These are phyloP conservation scores for Gryganskiella cystojenkinii DNA, from an alignment of 192 early-diverging fungal species.

Conservation along the genomic window DNA sequence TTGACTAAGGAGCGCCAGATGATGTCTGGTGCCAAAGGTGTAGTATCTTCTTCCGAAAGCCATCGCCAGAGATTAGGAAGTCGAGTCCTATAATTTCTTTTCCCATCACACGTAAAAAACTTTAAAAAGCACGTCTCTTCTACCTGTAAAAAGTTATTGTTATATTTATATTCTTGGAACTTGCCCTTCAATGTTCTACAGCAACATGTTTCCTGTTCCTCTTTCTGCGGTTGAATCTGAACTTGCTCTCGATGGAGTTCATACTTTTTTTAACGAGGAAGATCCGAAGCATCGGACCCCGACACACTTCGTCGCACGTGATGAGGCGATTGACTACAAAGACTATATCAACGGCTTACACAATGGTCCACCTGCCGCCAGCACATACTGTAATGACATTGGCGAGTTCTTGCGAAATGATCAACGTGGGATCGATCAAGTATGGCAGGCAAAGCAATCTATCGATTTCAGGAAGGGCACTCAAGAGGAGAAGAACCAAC, in stretches of 20 bases:
- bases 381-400: not conserved
- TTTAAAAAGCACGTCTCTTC: not conserved
- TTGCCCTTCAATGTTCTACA: not conserved
- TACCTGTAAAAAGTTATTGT: not conserved
- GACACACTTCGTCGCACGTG: not conserved
- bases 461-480: not conserved
- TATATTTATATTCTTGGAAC: no score
- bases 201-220: not conserved
- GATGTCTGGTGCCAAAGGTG: constrained; percentile 16
- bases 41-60: constrained; percentile 15
- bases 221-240: not conserved
- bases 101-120: not conserved
- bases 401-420: not conserved
- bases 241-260: constrained; percentile 2
- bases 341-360: constrained; percentile 4
- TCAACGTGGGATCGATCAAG: not conserved
- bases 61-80: constrained; percentile 12
- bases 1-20: constrained; percentile 16
- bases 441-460: not conserved
- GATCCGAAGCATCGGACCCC: constrained; percentile 6
- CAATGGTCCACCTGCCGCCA: not conserved
- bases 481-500: not conserved
- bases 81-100: constrained; percentile 1
- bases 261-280: constrained; percentile 2
- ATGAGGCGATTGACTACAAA: not conserved